phyloP scores from a whole-genome alignment of 257 asterid genomes.

The Solanum appendiculatum region DNA sequence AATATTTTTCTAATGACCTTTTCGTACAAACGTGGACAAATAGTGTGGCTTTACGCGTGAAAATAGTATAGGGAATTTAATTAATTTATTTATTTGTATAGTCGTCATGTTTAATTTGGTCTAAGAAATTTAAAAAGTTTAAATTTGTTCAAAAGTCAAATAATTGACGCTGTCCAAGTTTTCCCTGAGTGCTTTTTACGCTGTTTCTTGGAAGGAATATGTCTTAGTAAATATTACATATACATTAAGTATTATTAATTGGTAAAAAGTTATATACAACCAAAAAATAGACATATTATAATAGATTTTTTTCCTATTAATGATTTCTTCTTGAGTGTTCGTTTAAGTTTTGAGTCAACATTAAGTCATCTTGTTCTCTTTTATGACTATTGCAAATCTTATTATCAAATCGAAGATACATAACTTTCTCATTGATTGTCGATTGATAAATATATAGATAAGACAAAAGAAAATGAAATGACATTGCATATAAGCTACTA shows the following conservation, averaged over 20 bases:
- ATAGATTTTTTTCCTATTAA: not conserved
- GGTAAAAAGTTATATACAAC: not conserved
- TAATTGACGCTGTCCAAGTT: not conserved
- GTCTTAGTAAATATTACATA: not conserved
- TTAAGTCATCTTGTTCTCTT: not conserved
- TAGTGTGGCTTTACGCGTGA: not conserved
- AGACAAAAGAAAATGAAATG: not conserved
- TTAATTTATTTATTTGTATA: not conserved
- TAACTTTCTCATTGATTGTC: not conserved
- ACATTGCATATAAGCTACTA: not conserved
- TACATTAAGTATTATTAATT: not conserved
- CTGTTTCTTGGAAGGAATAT: not conserved
- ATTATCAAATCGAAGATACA: not conserved
- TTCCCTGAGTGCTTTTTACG: not conserved
- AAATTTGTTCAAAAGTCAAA: not conserved
- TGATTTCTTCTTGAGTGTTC: not conserved
- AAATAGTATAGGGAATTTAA: not conserved
- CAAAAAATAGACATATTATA: not conserved
- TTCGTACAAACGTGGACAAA: not conserved
- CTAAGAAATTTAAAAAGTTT: not conserved
- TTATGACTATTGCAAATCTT: not conserved
- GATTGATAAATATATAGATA: not conserved
- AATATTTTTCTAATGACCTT: not conserved
- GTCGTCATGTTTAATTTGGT: not conserved
- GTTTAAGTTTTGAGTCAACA: not conserved